phyloP scores from a whole-genome alignment of 768 basidiomycete genomes.

The Leccinum disarticulatum region DNA sequence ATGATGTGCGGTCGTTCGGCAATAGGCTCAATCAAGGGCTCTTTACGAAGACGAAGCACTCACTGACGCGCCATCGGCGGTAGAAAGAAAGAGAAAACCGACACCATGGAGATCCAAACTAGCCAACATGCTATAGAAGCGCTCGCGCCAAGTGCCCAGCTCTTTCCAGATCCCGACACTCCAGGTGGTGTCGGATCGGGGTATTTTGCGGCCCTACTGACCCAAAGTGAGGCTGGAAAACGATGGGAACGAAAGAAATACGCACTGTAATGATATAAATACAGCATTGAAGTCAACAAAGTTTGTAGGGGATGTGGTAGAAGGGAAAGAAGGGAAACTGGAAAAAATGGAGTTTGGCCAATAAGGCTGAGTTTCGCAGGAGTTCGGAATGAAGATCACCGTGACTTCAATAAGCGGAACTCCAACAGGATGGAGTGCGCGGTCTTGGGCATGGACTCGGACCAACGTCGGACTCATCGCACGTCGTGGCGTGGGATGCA shows the following conservation, averaged over 20 bases:
- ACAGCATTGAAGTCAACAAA: conserved; percentile 90
- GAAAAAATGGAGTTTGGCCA: conserved; percentile 30
- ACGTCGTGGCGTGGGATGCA: no score
- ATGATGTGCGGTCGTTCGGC: conserved; percentile 81
- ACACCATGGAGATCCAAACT: conserved; percentile 69
- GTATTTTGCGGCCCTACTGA: conserved; percentile 64
- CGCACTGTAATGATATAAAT: conserved; percentile 82
- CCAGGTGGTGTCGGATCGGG: conserved; percentile 70
- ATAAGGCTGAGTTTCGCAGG: no score
- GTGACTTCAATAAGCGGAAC: no score
- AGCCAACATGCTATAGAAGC: conserved; percentile 84
- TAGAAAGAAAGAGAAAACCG: conserved; percentile 64
- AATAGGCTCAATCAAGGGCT: conserved; percentile 6
- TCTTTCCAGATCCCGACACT: conserved; percentile 66
- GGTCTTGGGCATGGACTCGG: no score
- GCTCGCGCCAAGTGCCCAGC: conserved; percentile 80
- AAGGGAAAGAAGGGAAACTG: conserved; percentile 70
- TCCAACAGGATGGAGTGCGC: no score
- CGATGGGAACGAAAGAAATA: conserved; percentile 21
- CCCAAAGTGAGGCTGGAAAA: conserved; percentile 11
- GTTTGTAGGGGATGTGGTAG: conserved; percentile 71
- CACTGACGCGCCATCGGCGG: conserved; percentile 77
- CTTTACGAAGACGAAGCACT: conserved; percentile 40
- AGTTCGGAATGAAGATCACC: no score
- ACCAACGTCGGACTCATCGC: no score